Conservation (phyloP, 1,284 basidiomycete genomes). For the Fomitopsis palustris region DNA sequence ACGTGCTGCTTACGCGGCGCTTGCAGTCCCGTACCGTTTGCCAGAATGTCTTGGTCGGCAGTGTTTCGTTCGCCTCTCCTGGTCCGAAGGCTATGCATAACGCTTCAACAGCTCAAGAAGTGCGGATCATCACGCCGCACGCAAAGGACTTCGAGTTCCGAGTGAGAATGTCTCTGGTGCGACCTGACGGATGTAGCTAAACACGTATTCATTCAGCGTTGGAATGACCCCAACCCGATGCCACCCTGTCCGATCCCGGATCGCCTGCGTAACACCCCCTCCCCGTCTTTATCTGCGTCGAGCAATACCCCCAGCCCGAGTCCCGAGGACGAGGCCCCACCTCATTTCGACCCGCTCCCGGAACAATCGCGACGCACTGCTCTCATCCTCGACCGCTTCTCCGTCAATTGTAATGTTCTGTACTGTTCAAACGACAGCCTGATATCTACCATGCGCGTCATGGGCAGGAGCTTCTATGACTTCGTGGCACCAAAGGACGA, state of each 20-base stretch:
- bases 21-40: constrained; percentile 56
- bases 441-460: constrained; percentile 49
- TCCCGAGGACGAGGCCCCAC: constrained; percentile 20
- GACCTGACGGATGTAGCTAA: neutral
- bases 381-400: constrained; percentile 73
- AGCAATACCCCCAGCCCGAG: neutral
- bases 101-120: constrained; percentile 74
- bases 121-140: constrained; percentile 63
- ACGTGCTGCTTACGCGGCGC: neutral
- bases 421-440: constrained; percentile 72
- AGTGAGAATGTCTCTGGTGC: constrained; percentile 32
- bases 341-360: constrained; percentile 55
- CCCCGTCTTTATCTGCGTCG: constrained; percentile 10
- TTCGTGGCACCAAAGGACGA: constrained; percentile 64
- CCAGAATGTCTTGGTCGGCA: constrained; percentile 69
- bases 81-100: constrained; percentile 71
- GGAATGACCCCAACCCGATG: constrained; percentile 70
- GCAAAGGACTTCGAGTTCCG: constrained; percentile 66
- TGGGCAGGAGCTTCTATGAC: constrained; percentile 70
- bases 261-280: constrained; percentile 8
- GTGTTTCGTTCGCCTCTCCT: constrained; percentile 69
- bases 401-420: constrained; percentile 53
- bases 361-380: constrained; percentile 66
- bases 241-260: constrained; percentile 26
- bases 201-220: constrained; percentile 43